A percentile compares a stretch with the other conserved stretches of the same genome.
phyloP scores from a whole-genome alignment of 2,329 filamentous ascomycete species.

The Coniella vitis region DNA sequence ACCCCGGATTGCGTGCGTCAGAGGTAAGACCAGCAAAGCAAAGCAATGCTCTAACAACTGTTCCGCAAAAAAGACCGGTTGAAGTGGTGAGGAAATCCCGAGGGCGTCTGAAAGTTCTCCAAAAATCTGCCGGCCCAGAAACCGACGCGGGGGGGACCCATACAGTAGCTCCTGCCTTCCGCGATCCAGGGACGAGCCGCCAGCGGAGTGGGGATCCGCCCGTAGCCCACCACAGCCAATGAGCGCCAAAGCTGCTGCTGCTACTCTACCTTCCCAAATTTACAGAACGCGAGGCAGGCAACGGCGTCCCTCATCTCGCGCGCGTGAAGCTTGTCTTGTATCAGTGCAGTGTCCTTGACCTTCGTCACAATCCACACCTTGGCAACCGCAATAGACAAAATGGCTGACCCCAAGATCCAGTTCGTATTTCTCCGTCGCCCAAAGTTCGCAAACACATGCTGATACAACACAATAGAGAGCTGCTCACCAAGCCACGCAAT shows the following conservation, averaged over 20 bases:
- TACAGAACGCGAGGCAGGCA: constrained; percentile 1
- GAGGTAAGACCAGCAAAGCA: not conserved
- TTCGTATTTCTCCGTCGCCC: constrained; percentile 33
- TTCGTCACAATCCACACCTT: constrained; percentile 8
- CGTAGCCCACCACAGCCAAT: constrained; percentile 2
- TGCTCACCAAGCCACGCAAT: constrained; percentile 78
- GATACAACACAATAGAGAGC: constrained; percentile 54
- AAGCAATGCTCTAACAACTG: not conserved
- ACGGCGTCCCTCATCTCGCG: not conserved
- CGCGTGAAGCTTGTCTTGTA: constrained; percentile 2
- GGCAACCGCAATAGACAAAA: constrained; percentile 26
- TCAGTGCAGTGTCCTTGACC: not conserved
- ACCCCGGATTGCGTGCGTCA: constrained; percentile 2
- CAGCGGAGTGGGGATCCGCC: not conserved
- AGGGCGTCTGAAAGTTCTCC: constrained; percentile 6
- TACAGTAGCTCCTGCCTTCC: constrained; percentile 1
- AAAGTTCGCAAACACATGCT: constrained; percentile 8
- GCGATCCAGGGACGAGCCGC: not conserved
- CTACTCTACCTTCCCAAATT: constrained; percentile 10
- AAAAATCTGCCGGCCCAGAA: constrained; percentile 6
- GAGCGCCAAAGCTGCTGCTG: not conserved
- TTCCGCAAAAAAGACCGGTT: not conserved
- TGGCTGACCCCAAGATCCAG: constrained; percentile 69
- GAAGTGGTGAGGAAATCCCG: not conserved
- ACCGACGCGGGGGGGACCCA: constrained; percentile 3